These are phyloP conservation scores for Botrytis porri DNA, from an alignment of 2,329 filamentous ascomycete genomes.

Conservation along the genomic window DNA sequence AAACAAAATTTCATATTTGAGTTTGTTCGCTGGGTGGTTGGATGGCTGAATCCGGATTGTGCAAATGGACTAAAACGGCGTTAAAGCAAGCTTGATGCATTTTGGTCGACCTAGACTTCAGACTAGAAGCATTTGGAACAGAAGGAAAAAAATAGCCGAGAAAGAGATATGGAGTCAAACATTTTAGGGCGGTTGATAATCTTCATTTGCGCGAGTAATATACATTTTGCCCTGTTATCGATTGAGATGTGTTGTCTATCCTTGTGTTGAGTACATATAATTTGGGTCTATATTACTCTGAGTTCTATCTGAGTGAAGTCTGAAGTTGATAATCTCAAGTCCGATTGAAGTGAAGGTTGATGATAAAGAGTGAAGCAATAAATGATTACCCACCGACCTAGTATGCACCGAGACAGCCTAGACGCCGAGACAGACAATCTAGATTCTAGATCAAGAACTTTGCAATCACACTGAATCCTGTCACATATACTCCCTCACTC, in stretches of 20 bases:
- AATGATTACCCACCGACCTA: not conserved
- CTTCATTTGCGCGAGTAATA: not conserved
- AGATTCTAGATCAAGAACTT: not conserved
- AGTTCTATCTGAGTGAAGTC: not conserved
- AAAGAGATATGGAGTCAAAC: not conserved
- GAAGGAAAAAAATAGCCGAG: not conserved
- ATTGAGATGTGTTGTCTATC: not conserved
- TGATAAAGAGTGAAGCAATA: not conserved
- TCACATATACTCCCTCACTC: no score
- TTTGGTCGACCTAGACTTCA: not conserved
- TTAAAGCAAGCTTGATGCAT: constrained; percentile 8
- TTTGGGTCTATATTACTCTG: not conserved
- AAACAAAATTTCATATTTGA: not conserved
- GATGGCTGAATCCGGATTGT: constrained; percentile 7
- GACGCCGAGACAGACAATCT: not conserved
- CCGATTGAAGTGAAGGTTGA: not conserved
- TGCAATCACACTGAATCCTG: not conserved
- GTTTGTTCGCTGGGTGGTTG: not conserved
- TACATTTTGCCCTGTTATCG: not conserved
- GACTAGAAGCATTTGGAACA: constrained; percentile 9
- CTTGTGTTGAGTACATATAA: not conserved
- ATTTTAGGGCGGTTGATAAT: no score
- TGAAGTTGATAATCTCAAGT: not conserved
- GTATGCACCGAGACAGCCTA: not conserved
- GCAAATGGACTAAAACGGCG: constrained; percentile 1